Base-by-base conservation (phyloP, 2,329 filamentous ascomycete genomes). In the Ophiostoma perfectum region DNA sequence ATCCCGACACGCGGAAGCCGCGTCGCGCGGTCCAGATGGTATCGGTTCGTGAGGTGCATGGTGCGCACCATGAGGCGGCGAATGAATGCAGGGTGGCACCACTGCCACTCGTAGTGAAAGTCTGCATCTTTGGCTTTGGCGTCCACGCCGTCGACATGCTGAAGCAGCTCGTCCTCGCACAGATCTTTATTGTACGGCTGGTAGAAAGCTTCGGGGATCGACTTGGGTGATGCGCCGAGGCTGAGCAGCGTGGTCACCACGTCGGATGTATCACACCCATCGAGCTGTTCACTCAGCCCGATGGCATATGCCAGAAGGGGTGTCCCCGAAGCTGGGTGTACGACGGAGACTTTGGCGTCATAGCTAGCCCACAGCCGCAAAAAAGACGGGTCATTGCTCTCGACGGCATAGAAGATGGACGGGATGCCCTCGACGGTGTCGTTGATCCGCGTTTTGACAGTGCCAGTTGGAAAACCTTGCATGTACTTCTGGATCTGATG, bases 321-420 rank as follows among this genome's bases (percentile, higher is more conserved):
- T 9, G 49, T 27, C 3, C 49, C 49, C 2, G 49, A 52, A 18
- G 5, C 16, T 27, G 49, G 16, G 49, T 52, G 49, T 6, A 52
- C 9, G 7, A n/a, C 49, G 1, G 49, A 52, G 3, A 18, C 5
- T 6, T 18, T 52, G 2, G 49, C 49, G 3, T n/a, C 67, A 39
- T 69, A 69, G 38, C 41, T 38, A 11, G 55, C 27, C 69, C 69
- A 70, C 6, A 70, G 69, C 8, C 65, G 62, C 66, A 70, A 45
- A 38, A 69, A 3, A 8, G 65, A 36, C 12, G 67, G 16, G 18
- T 70, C 42, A n/a, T 69, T 66, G 18, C 63, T 42, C 67, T 66
- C 63, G n/a, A 67, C 67, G 12, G 47, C 69, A 58, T 69, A 70
- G 42, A 70, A 70, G 12, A 70, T 66, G 12, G 69, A 69, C 5